Conservation (phyloP, 2,329 filamentous ascomycete species). For the Aspergillus aculeatinus region DNA sequence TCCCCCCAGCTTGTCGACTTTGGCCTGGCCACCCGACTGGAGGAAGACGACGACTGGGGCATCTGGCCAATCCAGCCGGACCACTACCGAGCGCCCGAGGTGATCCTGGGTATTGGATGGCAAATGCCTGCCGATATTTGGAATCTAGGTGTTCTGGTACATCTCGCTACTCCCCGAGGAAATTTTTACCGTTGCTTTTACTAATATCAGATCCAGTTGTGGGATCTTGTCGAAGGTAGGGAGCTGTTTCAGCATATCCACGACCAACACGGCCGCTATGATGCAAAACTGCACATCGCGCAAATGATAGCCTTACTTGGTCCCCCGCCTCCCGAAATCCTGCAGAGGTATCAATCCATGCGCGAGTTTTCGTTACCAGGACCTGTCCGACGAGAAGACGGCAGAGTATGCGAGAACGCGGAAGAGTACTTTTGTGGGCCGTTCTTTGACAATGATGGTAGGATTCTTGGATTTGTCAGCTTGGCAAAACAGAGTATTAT, state of each 20-base stretch:
- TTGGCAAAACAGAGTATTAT: not conserved
- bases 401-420: conserved; percentile 32
- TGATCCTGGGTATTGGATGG: conserved; percentile 42
- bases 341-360: conserved; percentile 36
- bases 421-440: conserved; percentile 38
- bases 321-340: conserved; percentile 36
- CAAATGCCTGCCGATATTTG: conserved; percentile 41
- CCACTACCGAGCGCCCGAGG: conserved; percentile 43
- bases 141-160: conserved; percentile 42
- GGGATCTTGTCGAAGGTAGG: conserved; percentile 40
- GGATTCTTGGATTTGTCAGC: conserved; percentile 12
- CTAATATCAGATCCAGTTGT: conserved; percentile 31
- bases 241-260: conserved; percentile 40
- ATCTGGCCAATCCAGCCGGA: conserved; percentile 46
- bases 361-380: conserved; percentile 31
- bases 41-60: conserved; percentile 45
- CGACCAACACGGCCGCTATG: conserved; percentile 36
- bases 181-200: conserved; percentile 12
- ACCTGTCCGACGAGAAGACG: conserved; percentile 30
- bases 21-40: conserved; percentile 35
- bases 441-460: conserved; percentile 37
- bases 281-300: conserved; percentile 41
- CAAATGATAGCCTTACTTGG: conserved; percentile 47
- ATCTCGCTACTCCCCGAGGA: conserved; percentile 17
- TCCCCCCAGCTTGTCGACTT: conserved; percentile 39